These are phyloP conservation scores for Solanum pinnatisectum DNA, from an alignment of 257 asterid genomes.

Conservation along the genomic window DNA sequence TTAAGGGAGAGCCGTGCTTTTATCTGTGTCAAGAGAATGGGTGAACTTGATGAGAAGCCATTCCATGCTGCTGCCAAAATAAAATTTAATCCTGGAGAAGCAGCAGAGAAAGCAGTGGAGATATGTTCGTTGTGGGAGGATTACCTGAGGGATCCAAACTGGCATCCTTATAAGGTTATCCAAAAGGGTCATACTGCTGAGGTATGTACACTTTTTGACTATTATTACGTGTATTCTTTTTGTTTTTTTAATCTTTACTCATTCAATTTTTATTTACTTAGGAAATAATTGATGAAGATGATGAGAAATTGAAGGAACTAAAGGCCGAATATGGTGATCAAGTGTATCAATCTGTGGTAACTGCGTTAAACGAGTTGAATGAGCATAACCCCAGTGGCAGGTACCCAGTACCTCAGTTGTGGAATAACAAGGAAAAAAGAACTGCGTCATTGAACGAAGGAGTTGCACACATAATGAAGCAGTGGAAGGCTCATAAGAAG, in stretches of 20 bases:
- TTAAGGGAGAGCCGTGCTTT: not conserved
- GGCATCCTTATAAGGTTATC: conserved; percentile 13
- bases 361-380: conserved; percentile 16
- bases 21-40: conserved; percentile 21
- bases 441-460: conserved; percentile 16
- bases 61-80: conserved; percentile 1
- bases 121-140: conserved; percentile 13
- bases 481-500: conserved; percentile 1
- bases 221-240: not conserved
- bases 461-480: not conserved
- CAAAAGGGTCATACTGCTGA: not conserved
- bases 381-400: conserved; percentile 24
- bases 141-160: conserved; percentile 6
- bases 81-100: not conserved
- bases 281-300: conserved; percentile 16
- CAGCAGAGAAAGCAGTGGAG: conserved; percentile 1
- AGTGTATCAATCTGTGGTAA: conserved; percentile 7
- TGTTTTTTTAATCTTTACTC: not conserved
- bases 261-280: not conserved
- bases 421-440: conserved; percentile 8
- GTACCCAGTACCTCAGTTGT: conserved; percentile 7
- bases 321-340: conserved; percentile 9
- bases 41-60: conserved; percentile 10
- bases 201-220: not conserved
- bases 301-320: conserved; percentile 9